Evolutionary conservation across 2,329 filamentous ascomycete genomes (phyloP), one percentile per base, ranked within the genome.

Genomic region (Epichloe aotearoae): DNA sequence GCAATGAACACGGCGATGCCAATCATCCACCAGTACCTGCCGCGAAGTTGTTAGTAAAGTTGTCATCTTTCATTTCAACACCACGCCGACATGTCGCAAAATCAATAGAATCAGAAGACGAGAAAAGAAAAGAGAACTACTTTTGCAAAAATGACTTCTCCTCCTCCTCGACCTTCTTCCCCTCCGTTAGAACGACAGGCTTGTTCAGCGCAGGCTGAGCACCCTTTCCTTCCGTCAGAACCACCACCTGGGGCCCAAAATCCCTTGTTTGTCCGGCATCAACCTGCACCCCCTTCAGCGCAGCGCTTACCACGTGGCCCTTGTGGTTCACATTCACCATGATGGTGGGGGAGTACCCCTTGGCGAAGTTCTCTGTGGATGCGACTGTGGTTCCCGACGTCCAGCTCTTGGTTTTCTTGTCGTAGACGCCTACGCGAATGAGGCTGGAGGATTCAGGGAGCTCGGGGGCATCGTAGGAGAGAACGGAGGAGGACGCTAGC

Each of bases 111-210:
- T 10, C 10, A 36, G 7, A 30, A 44, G 23, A 19, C 30, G 4
- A 15, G n/a, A 38, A 30, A 19, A 26, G 20, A 15, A 33, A 20
- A 5, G 30, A 12, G 43, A 72, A 75, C 59, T 71, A 84, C 81
- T 82, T 84, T 66, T 84, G 81, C 51, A 85, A 62, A 54, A 85
- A 73, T 2, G 76, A 73, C 74, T 83, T 85, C 68, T 84, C 79
- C 50, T 66, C 66, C 60, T 71, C 70, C 50, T 67, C 74, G 41
- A 74, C 73, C 63, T 77, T 72, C 68, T 73, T 79, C 15, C 82
- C 82, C 56, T 82, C 76, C 0, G 77, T 70, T 55, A 85, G 65
- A 46, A 83, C 75, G 38, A 86, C 72, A 3, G 82, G 81, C 66
- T 76, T 78, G 59, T 83, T 84, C 59, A 85, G 66, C 56, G 73